Percentiles rank a stretch among this genome's conserved stretches.
Evolutionary conservation across 176 grass and related monocot genomes (phyloP).

Genomic region (Alloteropsis semialata): DNA sequence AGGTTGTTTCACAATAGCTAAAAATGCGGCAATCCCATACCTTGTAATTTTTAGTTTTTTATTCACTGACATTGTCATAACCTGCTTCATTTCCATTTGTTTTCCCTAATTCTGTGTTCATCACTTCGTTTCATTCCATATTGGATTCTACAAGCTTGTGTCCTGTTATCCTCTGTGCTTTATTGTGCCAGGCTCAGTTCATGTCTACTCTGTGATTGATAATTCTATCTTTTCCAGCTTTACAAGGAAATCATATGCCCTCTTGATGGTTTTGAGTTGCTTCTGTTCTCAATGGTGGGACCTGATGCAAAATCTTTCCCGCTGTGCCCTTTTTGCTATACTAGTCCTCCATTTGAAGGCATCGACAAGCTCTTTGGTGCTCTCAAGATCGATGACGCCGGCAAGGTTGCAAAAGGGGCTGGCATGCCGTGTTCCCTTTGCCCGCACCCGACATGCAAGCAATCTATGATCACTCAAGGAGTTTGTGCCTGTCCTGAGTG

Average conservation of each 20-base stretch:
- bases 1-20: not conserved
- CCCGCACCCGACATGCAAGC: constrained; percentile 81
- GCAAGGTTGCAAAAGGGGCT: constrained; percentile 67
- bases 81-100: not conserved
- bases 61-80: not conserved
- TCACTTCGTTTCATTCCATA: not conserved
- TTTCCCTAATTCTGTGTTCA: not conserved
- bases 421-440: constrained; percentile 98
- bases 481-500: constrained; percentile 97
- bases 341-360: constrained; percentile 88
- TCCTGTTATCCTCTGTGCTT: not conserved
- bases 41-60: not conserved
- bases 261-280: constrained; percentile 90
- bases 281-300: constrained; percentile 79
- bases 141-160: not conserved
- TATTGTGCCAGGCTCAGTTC: constrained; percentile 12
- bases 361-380: constrained; percentile 82
- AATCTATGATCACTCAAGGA: constrained; percentile 91
- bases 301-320: constrained; percentile 88
- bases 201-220: constrained; percentile 8
- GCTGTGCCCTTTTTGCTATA: constrained; percentile 92
- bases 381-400: constrained; percentile 58
- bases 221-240: constrained; percentile 56
- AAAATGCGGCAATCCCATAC: not conserved
- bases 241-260: constrained; percentile 96